Evolutionary conservation across 2,329 filamentous ascomycete genomes (phyloP).

Genomic region (Trichophyton benhamiae): DNA sequence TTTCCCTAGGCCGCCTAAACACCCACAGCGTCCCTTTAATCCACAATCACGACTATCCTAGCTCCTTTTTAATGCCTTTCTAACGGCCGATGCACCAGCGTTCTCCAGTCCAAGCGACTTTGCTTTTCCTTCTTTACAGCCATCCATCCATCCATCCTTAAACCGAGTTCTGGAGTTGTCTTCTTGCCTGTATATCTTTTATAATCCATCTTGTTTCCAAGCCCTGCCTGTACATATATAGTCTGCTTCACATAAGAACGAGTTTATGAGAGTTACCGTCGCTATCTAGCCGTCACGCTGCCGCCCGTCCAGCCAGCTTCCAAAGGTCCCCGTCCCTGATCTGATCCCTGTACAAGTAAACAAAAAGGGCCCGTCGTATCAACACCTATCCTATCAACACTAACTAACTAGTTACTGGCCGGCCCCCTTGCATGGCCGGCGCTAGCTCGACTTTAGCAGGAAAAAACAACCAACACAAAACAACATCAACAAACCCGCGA

Average conservation of each 20-base stretch:
- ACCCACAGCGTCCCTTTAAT: neutral
- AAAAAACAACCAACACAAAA: neutral
- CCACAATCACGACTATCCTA: neutral
- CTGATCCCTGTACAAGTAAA: neutral
- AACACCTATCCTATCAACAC: too few species aligned
- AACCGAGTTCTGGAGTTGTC: neutral
- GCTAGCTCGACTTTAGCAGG: neutral
- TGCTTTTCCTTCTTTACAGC: neutral
- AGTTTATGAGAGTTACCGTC: neutral
- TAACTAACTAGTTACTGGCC: neutral
- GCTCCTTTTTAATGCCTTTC: neutral
- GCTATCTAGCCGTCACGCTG: too few species aligned
- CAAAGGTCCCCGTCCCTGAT: neutral
- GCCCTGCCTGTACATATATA: slow-evolving; percentile 3
- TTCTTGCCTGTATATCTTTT: neutral
- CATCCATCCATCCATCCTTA: neutral
- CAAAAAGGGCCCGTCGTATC: neutral
- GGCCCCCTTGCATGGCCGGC: neutral
- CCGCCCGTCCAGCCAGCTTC: neutral
- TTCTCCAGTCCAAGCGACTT: neutral
- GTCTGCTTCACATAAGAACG: neutral
- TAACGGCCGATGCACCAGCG: neutral
- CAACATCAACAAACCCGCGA: neutral
- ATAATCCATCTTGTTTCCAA: neutral
- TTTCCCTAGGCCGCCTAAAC: neutral